These are phyloP conservation scores for Coelastrella sp. DNA, from an alignment of 139 green algal genomes.

Conservation along the genomic window DNA sequence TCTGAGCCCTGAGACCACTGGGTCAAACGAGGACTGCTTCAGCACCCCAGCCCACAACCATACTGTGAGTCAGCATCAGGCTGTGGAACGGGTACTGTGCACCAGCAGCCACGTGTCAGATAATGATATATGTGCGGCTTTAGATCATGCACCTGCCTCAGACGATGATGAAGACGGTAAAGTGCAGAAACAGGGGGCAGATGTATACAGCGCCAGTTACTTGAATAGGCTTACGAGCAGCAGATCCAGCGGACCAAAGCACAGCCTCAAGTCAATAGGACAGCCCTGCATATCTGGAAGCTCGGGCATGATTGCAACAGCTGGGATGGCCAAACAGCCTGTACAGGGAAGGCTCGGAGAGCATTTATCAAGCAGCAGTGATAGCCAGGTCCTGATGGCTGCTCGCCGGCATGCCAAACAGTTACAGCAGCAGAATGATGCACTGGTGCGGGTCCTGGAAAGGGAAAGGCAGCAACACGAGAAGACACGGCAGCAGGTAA, in stretches of 20 bases:
- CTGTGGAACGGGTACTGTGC: too few relatives aligned
- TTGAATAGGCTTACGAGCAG: not conserved
- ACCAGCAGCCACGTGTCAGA: too few relatives aligned
- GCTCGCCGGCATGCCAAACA: constrained; percentile 10
- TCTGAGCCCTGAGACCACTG: not conserved
- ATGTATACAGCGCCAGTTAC: not conserved
- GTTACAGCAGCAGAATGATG: constrained; percentile 49
- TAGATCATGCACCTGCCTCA: not conserved
- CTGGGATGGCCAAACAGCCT: too few relatives aligned
- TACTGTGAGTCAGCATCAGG: too few relatives aligned
- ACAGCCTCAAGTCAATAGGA: not conserved
- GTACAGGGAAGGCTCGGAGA: too few relatives aligned
- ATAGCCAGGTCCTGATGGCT: constrained; percentile 10
- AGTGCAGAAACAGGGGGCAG: not conserved
- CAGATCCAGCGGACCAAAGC: not conserved
- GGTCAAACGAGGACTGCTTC: not conserved
- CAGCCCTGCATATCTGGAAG: too few relatives aligned
- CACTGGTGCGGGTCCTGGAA: constrained; percentile 40
- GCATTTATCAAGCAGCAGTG: not conserved
- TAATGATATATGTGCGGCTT: not conserved
- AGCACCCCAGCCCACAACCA: not conserved
- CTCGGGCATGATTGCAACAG: too few relatives aligned
- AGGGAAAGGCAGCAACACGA: not conserved
- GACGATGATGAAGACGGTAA: not conserved
- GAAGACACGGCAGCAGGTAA: constrained; percentile 7